Percentiles rank a stretch among this genome's conserved stretches.
Evolutionary conservation across 1,284 basidiomycete species (phyloP).

Genomic region (Fomitopsis schrenkii): DNA sequence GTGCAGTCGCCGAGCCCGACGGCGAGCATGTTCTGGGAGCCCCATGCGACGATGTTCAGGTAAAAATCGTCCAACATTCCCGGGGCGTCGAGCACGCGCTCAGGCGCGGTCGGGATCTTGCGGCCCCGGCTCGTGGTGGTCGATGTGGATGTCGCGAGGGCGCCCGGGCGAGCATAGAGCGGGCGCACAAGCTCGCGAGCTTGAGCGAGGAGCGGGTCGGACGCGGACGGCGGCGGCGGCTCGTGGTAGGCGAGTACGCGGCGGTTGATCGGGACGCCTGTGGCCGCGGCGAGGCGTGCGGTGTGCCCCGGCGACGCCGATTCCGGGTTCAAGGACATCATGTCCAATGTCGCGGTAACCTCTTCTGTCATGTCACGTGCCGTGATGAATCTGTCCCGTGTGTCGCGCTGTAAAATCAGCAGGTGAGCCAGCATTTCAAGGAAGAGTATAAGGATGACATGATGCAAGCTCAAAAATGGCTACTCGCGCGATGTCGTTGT

Average conservation of each 20-base stretch:
- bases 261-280: slow-evolving; percentile 68
- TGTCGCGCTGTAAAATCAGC: slow-evolving; percentile 31
- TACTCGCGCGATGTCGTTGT: too few relatives aligned
- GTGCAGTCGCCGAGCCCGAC: slow-evolving; percentile 82
- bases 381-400: slow-evolving; percentile 72
- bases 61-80: slow-evolving; percentile 97
- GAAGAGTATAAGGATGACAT: neutral
- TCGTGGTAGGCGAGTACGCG: slow-evolving; percentile 79
- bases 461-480: too few relatives aligned
- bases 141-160: slow-evolving; percentile 57
- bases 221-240: slow-evolving; percentile 64
- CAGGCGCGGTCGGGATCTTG: slow-evolving; percentile 80
- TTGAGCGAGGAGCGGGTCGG: slow-evolving; percentile 63
- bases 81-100: slow-evolving; percentile 92
- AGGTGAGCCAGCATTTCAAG: neutral
- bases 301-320: slow-evolving; percentile 71
- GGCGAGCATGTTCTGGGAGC: slow-evolving; percentile 79
- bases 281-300: slow-evolving; percentile 67
- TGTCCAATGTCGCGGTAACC: slow-evolving; percentile 60
- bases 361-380: slow-evolving; percentile 52
- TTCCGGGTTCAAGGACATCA: slow-evolving; percentile 56
- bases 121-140: slow-evolving; percentile 64
- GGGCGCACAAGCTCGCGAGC: slow-evolving; percentile 73
- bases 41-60: slow-evolving; percentile 93
- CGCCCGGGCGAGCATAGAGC: slow-evolving; percentile 63